Conservation (phyloP, 805 yeast species). For the Cyberlindnera petersonii region DNA sequence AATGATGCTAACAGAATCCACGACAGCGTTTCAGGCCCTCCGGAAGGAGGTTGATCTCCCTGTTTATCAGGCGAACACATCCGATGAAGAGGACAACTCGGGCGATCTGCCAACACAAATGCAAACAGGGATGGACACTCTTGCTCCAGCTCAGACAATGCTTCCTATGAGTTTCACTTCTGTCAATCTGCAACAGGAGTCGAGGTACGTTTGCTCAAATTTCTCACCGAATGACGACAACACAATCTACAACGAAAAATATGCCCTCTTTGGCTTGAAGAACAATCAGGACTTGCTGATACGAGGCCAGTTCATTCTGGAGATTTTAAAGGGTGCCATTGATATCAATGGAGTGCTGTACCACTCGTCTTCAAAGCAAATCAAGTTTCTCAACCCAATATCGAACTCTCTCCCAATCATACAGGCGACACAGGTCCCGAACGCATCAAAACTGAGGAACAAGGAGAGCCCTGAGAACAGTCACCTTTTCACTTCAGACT, state of each 20-base stretch:
- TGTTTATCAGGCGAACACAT: slow-evolving; percentile 21
- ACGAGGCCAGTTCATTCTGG: slow-evolving; percentile 43
- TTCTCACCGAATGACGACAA: slow-evolving; percentile 39
- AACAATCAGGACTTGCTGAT: slow-evolving; percentile 40
- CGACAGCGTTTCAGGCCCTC: slow-evolving; percentile 23
- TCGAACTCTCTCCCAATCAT: slow-evolving; percentile 40
- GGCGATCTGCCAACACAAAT: slow-evolving; percentile 1
- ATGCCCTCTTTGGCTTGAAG: slow-evolving; percentile 40
- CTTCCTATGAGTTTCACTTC: not conserved
- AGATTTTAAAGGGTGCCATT: slow-evolving; percentile 45
- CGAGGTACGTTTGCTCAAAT: slow-evolving; percentile 31
- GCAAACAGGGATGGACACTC: slow-evolving; percentile 5
- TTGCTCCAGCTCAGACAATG: not conserved
- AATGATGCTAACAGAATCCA: not conserved
- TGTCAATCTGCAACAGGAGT: slow-evolving; percentile 8
- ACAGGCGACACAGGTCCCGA: slow-evolving; percentile 37
- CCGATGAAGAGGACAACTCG: slow-evolving; percentile 18
- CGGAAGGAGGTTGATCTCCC: slow-evolving; percentile 17
- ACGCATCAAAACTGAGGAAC: slow-evolving; percentile 30
- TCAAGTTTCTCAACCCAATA: slow-evolving; percentile 35
- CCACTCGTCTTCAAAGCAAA: slow-evolving; percentile 28
- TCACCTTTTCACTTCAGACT: slow-evolving; percentile 37
- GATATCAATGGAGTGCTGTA: slow-evolving; percentile 37
- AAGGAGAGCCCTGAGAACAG: slow-evolving; percentile 31
- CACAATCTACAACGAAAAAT: slow-evolving; percentile 30